Evolutionary conservation across 306 rosid species (phyloP).

Genomic region (Vigna radiata): DNA sequence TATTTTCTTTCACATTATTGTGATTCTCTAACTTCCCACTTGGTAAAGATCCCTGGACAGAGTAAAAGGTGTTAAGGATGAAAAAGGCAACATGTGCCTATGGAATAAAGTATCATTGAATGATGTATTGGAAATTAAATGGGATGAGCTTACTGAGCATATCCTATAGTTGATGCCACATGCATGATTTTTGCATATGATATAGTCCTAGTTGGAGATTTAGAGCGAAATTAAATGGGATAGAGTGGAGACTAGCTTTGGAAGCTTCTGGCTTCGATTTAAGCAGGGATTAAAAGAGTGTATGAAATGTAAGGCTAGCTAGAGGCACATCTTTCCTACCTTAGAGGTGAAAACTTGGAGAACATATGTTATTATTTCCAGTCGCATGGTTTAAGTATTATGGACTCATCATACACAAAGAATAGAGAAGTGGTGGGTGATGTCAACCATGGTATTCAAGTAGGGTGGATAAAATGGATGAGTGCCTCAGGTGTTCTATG

Average conservation of each 20-base stretch:
- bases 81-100: neutral
- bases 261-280: neutral
- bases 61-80: neutral
- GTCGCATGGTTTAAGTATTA: neutral
- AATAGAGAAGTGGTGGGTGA: neutral
- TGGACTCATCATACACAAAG: neutral
- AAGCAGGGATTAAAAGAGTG: neutral
- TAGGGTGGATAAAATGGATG: neutral
- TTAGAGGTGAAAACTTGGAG: neutral
- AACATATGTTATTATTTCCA: neutral
- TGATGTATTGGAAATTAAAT: neutral
- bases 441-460: conserved; percentile 8
- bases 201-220: neutral
- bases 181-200: neutral
- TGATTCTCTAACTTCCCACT: neutral
- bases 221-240: neutral
- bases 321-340: neutral
- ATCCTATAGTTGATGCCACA: neutral
- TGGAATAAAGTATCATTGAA: neutral
- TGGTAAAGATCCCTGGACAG: neutral
- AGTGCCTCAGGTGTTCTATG: neutral
- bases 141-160: neutral
- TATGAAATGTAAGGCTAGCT: neutral
- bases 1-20: neutral
- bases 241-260: neutral